Evolutionary conservation across 2,329 filamentous ascomycete species (phyloP).

Genomic region (Bipolaris cookei): DNA sequence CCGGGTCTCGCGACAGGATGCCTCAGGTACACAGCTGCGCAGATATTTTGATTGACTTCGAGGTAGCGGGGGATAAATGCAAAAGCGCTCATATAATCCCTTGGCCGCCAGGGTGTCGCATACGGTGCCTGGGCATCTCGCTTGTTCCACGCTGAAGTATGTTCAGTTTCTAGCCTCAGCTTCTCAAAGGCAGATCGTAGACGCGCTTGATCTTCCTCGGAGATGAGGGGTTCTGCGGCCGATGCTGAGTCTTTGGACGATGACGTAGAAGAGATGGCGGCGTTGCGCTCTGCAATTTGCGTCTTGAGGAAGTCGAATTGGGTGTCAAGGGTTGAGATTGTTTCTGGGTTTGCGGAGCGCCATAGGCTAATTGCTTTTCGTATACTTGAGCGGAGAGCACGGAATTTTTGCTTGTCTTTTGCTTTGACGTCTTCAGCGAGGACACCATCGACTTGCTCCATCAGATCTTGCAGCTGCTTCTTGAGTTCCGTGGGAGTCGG

Average conservation of each 20-base stretch:
- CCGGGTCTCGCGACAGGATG: conserved; percentile 90
- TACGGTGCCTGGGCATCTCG: conserved; percentile 70
- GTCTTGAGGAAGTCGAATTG: conserved; percentile 56
- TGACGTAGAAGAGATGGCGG: conserved; percentile 1
- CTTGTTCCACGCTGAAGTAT: conserved; percentile 64
- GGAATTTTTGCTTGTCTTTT: conserved; percentile 76
- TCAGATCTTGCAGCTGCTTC: conserved; percentile 43
- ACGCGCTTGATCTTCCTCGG: conserved; percentile 62
- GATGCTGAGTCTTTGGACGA: conserved; percentile 1
- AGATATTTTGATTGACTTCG: conserved; percentile 97
- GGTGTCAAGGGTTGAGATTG: conserved; percentile 52
- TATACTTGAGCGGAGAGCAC: conserved; percentile 71
- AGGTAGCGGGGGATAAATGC: conserved; percentile 94
- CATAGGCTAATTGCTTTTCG: conserved; percentile 67
- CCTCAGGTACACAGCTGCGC: conserved; percentile 90
- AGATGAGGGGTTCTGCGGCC: conserved; percentile 31
- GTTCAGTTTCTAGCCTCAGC: conserved; percentile 74
- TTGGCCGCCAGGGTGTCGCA: conserved; percentile 85
- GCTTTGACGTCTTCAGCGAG: conserved; percentile 65
- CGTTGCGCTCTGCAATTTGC: conserved; percentile 28
- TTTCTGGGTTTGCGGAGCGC: conserved; percentile 51
- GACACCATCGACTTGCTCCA: conserved; percentile 64
- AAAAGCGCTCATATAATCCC: conserved; percentile 87
- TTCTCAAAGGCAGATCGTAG: conserved; percentile 65
- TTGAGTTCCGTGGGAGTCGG: conserved; percentile 42